Evolutionary conservation across 1,139 yeast genomes (phyloP).

Genomic region (Hansenula sp.): DNA sequence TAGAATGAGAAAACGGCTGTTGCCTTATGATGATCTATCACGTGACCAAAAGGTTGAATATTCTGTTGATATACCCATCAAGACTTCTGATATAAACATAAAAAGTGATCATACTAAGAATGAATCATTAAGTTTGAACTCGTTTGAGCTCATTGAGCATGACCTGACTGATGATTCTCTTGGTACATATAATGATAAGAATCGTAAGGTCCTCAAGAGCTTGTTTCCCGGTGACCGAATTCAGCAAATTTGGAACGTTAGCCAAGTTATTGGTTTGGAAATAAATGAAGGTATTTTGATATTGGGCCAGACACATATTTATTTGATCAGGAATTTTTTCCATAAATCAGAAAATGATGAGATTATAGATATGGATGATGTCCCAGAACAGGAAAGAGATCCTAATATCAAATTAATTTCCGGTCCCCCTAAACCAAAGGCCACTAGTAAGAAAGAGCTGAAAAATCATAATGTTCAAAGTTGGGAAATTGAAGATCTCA

Average conservation of each 20-base stretch:
- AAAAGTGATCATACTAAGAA: slow-evolving; percentile 8
- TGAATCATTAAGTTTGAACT: slow-evolving; percentile 28
- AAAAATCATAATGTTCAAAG: slow-evolving; percentile 43
- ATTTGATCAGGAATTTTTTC: slow-evolving; percentile 67
- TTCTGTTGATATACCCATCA: slow-evolving; percentile 12
- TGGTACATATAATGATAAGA: slow-evolving; percentile 55
- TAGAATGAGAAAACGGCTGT: slow-evolving; percentile 56
- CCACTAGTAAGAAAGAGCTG: slow-evolving; percentile 17
- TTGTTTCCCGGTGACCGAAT: slow-evolving; percentile 71
- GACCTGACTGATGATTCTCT: slow-evolving; percentile 27
- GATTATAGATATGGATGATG: slow-evolving; percentile 66
- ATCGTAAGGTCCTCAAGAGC: slow-evolving; percentile 67
- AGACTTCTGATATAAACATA: slow-evolving; percentile 4
- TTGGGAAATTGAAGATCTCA: slow-evolving; percentile 56
- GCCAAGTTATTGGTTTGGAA: slow-evolving; percentile 69
- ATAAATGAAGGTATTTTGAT: slow-evolving; percentile 72
- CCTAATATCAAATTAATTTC: slow-evolving; percentile 60
- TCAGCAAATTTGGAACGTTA: slow-evolving; percentile 66
- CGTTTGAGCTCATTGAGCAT: slow-evolving; percentile 43
- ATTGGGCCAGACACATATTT: slow-evolving; percentile 58
- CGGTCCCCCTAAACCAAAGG: slow-evolving; percentile 25
- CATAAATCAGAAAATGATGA: slow-evolving; percentile 50
- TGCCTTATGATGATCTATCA: slow-evolving; percentile 47
- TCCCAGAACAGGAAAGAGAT: slow-evolving; percentile 57
- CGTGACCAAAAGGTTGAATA: slow-evolving; percentile 42